Conservation (phyloP, 495 filamentous ascomycete genomes). For the Alectoria sarmentosa region DNA sequence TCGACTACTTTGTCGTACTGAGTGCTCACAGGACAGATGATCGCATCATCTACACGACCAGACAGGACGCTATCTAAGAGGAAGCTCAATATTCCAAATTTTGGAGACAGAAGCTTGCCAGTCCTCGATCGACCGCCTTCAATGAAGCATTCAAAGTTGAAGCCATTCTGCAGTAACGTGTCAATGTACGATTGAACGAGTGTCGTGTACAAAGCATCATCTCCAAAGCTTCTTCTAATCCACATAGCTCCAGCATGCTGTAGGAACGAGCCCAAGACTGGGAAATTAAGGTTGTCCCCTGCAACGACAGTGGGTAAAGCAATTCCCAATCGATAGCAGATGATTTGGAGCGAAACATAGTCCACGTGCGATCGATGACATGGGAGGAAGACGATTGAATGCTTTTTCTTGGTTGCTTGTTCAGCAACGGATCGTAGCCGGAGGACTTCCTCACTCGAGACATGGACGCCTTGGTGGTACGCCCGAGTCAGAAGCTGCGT, state of each 20-base stretch:
- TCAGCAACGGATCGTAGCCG: constrained; percentile 73
- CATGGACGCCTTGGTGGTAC: constrained; percentile 94
- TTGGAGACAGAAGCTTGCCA: constrained; percentile 86
- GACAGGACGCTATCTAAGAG: constrained; percentile 83
- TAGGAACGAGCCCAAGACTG: constrained; percentile 78
- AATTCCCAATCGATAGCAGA: constrained; percentile 89
- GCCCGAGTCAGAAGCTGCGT: constrained; percentile 86
- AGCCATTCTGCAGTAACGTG: constrained; percentile 79
- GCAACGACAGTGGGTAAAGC: constrained; percentile 89
- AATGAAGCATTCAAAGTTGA: constrained; percentile 94
- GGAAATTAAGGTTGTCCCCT: constrained; percentile 94
- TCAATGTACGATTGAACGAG: constrained; percentile 95
- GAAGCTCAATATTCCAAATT: constrained; percentile 94
- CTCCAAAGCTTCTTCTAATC: constrained; percentile 87
- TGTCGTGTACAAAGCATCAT: constrained; percentile 82
- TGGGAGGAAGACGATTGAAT: constrained; percentile 92
- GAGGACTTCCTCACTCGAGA: constrained; percentile 87
- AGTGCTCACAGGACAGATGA: constrained; percentile 89
- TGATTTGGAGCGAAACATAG: constrained; percentile 87
- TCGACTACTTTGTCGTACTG: constrained; percentile 99
- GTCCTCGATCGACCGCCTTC: constrained; percentile 90
- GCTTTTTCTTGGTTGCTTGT: constrained; percentile 74
- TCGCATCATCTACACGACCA: constrained; percentile 81
- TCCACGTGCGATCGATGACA: constrained; percentile 94
- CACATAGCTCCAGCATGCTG: constrained; percentile 97